Conservation (phyloP, 106 monocot species). For the Amphibolis antarctica region DNA sequence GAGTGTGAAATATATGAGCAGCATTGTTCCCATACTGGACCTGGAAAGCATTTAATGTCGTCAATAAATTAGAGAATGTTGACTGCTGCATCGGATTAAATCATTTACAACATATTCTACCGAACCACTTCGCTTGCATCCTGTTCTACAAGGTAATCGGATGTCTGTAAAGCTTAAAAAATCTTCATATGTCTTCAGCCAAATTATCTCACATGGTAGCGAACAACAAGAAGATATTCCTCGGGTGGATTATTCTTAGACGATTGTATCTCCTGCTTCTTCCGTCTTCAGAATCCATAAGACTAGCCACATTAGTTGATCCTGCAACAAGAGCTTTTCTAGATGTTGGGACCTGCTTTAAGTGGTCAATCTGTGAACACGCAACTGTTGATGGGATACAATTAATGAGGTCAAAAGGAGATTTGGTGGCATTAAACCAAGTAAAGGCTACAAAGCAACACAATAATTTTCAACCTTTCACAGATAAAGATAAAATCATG, state of each 20-base stretch:
- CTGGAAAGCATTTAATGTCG: conserved; percentile 16
- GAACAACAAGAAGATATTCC: conserved; percentile 73
- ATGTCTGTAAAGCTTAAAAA: not conserved
- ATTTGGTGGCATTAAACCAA: not conserved
- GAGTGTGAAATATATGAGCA: conserved; percentile 81
- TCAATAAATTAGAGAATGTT: not conserved
- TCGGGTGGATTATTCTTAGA: conserved; percentile 43
- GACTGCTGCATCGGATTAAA: not conserved
- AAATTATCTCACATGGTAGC: conserved; percentile 63
- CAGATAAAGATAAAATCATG: too few relatives aligned
- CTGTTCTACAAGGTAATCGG: too few relatives aligned
- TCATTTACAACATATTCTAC: not conserved
- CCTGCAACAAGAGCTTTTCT: conserved; percentile 31
- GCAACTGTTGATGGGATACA: conserved; percentile 22
- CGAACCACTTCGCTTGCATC: not conserved
- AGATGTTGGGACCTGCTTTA: conserved; percentile 39
- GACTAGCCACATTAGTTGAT: conserved; percentile 15
- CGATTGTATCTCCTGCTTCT: conserved; percentile 45
- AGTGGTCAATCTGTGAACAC: conserved; percentile 48
- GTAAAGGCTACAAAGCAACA: not conserved
- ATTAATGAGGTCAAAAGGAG: not conserved
- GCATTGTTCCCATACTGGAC: conserved; percentile 73
- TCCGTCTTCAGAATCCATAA: conserved; percentile 42
- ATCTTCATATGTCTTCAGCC: not conserved
- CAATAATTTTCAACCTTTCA: too few relatives aligned